Evolutionary conservation across 768 basidiomycete genomes (phyloP).

Genomic region (Clitopilus passeckerianus): DNA sequence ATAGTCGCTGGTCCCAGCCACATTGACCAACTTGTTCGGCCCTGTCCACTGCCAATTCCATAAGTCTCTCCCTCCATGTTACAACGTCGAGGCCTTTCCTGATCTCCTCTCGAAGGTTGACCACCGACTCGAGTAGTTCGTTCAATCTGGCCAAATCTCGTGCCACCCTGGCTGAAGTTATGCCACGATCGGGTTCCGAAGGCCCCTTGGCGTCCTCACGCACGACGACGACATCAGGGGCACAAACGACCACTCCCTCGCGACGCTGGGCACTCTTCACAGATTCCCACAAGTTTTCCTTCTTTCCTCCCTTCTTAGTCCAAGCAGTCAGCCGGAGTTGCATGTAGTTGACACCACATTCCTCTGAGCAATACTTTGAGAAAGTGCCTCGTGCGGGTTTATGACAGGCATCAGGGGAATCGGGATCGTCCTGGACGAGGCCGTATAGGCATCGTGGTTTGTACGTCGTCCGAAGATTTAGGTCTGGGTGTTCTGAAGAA

Average conservation of each 20-base stretch:
- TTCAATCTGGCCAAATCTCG: constrained; percentile 49
- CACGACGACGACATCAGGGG: constrained; percentile 19
- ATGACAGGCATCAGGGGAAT: constrained; percentile 66
- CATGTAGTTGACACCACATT: constrained; percentile 78
- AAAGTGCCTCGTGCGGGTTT: constrained; percentile 76
- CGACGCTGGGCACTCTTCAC: constrained; percentile 66
- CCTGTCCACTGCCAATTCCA: constrained; percentile 63
- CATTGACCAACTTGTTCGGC: constrained; percentile 66
- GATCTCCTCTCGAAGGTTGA: constrained; percentile 56
- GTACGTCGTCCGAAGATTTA: constrained; percentile 70
- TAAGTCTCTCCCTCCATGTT: constrained; percentile 62
- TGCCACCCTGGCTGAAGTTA: constrained; percentile 16
- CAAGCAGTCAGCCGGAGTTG: constrained; percentile 57
- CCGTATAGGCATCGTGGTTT: constrained; percentile 76
- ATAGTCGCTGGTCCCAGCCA: constrained; percentile 86
- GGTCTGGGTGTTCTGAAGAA: constrained; percentile 48
- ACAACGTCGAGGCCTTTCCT: constrained; percentile 68
- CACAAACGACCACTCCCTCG: constrained; percentile 62
- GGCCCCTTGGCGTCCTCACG: constrained; percentile 15
- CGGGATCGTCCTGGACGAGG: constrained; percentile 55
- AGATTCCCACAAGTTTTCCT: constrained; percentile 65
- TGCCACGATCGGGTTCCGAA: constrained; percentile 30
- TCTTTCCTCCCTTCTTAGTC: constrained; percentile 58
- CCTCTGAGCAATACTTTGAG: constrained; percentile 90
- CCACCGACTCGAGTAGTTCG: constrained; percentile 48